Base-by-base conservation (phyloP, 176 grass and related monocot genomes). In the Musa schizocarpa region DNA sequence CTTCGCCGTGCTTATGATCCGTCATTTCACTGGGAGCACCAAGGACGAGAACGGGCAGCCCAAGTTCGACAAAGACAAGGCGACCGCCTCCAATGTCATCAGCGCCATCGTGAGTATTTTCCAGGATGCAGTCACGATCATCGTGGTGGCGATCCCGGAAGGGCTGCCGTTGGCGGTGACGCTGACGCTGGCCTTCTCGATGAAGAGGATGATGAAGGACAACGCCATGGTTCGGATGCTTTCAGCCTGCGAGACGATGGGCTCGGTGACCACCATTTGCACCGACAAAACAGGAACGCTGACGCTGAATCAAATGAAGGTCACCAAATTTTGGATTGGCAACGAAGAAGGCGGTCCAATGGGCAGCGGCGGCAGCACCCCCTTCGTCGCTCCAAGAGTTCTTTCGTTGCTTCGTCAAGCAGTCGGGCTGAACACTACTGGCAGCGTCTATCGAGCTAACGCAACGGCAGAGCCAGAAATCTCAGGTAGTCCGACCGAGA, bases 171-270 rank as follows among this genome's bases (percentile, higher is more conserved):
- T 97, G 20, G 94, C 94, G 0, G 94, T 97, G 1, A 97, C 90
- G 9, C 88, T 97, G 0, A 97, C 90, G 13, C 84, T 97, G 0
- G 94, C 94, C 0, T 97, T 93, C 81, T 97, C 94, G 27, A 97
- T 97, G 94, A 97, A 90, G 56, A 51, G 94, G 74, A 97, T 97
- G 94, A 92, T 97, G 51, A 88, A 76, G 84, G 94, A 97, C 56
- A 80, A 93, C 61, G 94, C 94, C 7, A 77, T 93, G 75, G 94
- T 97, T 16, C 87, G 94, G 13, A 75, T 74, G 50, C 90, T 98
- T 16, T 91, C 94, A 1, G 94, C 90, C 4, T 93, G 90, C 81
- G 94, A 98, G 86, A 98, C 94, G 5, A 93, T 98, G 94, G 94
- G 94, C 0, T 91, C 90, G 0, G 88, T 93, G 19, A 98, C 94